phyloP scores from a whole-genome alignment of 352 stramenopile species.

The Peronospora destructor region DNA sequence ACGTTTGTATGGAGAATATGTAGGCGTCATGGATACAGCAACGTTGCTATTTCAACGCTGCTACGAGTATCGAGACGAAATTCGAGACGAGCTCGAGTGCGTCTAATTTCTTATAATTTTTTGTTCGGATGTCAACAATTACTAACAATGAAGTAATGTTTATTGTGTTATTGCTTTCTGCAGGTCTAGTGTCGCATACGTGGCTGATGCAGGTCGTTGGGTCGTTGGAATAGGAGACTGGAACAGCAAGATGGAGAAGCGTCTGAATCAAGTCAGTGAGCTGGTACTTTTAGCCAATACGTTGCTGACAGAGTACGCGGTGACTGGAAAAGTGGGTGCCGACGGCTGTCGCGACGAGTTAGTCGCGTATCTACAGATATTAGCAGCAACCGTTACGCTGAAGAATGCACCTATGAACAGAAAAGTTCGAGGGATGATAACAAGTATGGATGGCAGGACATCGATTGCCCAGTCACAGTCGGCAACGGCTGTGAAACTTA shows the following conservation, averaged over 20 bases:
- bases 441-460: constrained; percentile 2
- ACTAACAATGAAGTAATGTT: neutral
- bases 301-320: constrained; percentile 61
- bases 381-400: constrained; percentile 56
- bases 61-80: constrained; percentile 79
- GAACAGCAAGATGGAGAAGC: constrained; percentile 86
- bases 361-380: constrained; percentile 54
- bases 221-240: constrained; percentile 77
- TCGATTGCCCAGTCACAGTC: constrained; percentile 8
- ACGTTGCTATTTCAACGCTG: constrained; percentile 57
- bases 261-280: constrained; percentile 69
- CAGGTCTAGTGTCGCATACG: constrained; percentile 63
- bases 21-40: constrained; percentile 51
- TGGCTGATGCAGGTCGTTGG: constrained; percentile 73
- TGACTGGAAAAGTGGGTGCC: constrained; percentile 51
- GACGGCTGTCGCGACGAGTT: constrained; percentile 54
- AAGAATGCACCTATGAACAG: constrained; percentile 33
- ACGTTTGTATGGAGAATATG: neutral
- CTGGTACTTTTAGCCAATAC: constrained; percentile 75
- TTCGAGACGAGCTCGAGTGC: constrained; percentile 77
- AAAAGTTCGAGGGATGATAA: neutral
- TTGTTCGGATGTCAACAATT: neutral
- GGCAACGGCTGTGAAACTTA: constrained; percentile 21
- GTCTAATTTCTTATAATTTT: constrained; percentile 7
- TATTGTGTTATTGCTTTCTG: constrained; percentile 8